These are phyloP conservation scores for Aspergillus nidulans DNA, from an alignment of 495 filamentous ascomycete species.

Conservation along the genomic window DNA sequence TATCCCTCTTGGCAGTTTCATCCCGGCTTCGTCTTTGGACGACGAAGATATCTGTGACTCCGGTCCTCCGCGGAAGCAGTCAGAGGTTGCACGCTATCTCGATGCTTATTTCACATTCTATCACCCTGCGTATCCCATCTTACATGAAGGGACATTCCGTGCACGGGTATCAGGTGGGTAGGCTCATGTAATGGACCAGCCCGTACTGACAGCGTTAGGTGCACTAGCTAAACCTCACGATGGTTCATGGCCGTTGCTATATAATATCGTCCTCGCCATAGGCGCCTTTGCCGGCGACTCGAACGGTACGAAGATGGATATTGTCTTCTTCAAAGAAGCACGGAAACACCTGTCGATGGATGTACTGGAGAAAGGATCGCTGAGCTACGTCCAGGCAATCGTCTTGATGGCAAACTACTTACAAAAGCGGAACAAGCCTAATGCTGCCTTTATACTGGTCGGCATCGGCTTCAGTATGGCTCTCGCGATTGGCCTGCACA, in stretches of 20 bases:
- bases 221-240: constrained; percentile 18
- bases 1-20: constrained; percentile 15
- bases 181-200: neutral
- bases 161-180: constrained; percentile 17
- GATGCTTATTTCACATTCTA: constrained; percentile 19
- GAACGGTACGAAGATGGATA: constrained; percentile 14
- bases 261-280: constrained; percentile 19
- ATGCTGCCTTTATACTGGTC: constrained; percentile 19
- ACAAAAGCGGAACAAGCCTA: constrained; percentile 23
- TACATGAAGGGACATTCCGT: constrained; percentile 20
- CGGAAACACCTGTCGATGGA: constrained; percentile 19
- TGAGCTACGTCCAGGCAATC: constrained; percentile 21
- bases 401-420: constrained; percentile 19
- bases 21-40: constrained; percentile 16
- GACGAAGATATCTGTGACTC: constrained; percentile 9
- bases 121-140: constrained; percentile 18
- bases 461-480: constrained; percentile 24
- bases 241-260: constrained; percentile 19
- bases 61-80: constrained; percentile 1
- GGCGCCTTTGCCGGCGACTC: constrained; percentile 20
- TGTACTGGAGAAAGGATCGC: constrained; percentile 19
- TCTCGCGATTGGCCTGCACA: constrained; percentile 19
- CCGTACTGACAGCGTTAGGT: neutral
- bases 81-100: constrained; percentile 6
- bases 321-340: constrained; percentile 16